Conservation (phyloP, 2,329 filamentous ascomycete species). For the Curvularia sp. region DNA sequence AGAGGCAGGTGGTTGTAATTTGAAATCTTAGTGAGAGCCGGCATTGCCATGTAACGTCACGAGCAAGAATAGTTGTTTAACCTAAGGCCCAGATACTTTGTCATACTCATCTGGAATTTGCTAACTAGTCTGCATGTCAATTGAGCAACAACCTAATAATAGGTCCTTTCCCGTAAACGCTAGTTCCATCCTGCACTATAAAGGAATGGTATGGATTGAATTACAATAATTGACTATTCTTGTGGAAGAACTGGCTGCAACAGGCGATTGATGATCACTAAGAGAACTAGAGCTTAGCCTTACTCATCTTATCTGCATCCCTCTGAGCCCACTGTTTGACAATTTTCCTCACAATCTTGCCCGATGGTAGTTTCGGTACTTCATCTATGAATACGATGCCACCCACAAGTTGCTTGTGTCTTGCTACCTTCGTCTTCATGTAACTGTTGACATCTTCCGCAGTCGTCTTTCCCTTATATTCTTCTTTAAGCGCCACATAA, state of each 20-base stretch:
- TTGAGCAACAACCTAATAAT: no score
- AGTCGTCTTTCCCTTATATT: constrained; percentile 48
- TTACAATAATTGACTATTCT: no score
- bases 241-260: not conserved
- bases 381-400: constrained; percentile 64
- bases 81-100: not conserved
- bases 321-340: constrained; percentile 65
- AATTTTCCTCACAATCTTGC: constrained; percentile 65
- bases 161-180: no score
- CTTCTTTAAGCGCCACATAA: constrained; percentile 61
- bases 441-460: constrained; percentile 40
- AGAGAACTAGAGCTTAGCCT: constrained; percentile 31
- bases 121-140: no score
- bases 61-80: not conserved
- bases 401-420: constrained; percentile 61
- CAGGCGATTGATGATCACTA: not conserved
- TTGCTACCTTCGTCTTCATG: constrained; percentile 58
- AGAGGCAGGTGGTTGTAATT: constrained; percentile 51
- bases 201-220: no score
- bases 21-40: constrained; percentile 4
- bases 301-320: constrained; percentile 54
- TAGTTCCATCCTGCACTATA: no score
- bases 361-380: constrained; percentile 64
- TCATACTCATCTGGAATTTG: no score
- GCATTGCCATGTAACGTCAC: not conserved